phyloP scores from a whole-genome alignment of 139 green algal species.

The Chlamydomonas urium region DNA sequence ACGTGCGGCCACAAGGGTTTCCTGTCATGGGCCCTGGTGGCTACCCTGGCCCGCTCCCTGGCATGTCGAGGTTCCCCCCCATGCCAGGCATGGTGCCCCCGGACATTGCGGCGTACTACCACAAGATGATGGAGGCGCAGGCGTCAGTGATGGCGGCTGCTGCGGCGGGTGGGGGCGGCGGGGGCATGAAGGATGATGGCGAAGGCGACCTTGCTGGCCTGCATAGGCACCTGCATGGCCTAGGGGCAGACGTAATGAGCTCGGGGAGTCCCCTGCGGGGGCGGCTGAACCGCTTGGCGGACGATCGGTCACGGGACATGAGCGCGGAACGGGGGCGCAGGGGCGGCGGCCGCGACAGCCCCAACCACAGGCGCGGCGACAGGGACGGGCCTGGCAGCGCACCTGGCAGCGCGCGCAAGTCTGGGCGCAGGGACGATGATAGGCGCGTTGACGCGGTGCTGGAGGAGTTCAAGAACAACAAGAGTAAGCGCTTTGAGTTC shows the following conservation, averaged over 20 bases:
- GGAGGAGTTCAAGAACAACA: constrained; percentile 23
- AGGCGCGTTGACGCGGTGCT: constrained; percentile 7
- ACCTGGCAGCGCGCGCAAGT: background rate
- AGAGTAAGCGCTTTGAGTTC: constrained; percentile 11
- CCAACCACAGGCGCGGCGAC: background rate
- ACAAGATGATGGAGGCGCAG: constrained; percentile 12
- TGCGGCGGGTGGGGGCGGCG: background rate
- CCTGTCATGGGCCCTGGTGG: background rate
- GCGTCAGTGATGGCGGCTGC: constrained; percentile 7
- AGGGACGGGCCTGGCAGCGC: background rate
- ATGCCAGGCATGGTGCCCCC: constrained; percentile 4
- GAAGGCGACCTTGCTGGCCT: background rate
- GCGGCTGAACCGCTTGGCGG: no score
- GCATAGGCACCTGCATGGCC: background rate
- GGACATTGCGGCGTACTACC: constrained; percentile 8
- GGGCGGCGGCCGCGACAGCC: background rate
- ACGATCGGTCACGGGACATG: background rate
- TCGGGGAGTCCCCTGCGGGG: no score
- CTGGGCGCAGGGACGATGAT: background rate
- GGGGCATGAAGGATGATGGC: background rate
- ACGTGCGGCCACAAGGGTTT: no score
- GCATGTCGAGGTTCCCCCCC: background rate
- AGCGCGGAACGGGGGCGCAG: background rate
- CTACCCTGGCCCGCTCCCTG: constrained; percentile 2
- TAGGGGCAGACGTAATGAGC: no score